phyloP scores from a whole-genome alignment of 345 rosid species.

The Syzygium oleosum region DNA sequence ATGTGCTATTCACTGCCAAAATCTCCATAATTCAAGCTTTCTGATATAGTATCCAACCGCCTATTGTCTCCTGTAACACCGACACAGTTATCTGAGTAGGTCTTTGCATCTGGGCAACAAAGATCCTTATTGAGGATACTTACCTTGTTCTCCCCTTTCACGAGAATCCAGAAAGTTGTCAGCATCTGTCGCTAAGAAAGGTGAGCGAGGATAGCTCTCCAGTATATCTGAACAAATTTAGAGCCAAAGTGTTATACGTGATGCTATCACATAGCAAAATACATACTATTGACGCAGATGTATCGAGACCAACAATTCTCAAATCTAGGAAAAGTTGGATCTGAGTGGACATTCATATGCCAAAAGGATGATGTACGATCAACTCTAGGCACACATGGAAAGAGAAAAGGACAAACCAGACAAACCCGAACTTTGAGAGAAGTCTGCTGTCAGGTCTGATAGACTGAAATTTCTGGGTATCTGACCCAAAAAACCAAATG shows the following conservation, averaged over 20 bases:
- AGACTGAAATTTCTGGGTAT: slow-evolving; percentile 88
- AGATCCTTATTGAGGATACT: not conserved
- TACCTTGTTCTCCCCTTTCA: slow-evolving; percentile 59
- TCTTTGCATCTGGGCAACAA: slow-evolving; percentile 3
- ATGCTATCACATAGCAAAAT: not conserved
- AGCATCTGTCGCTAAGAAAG: slow-evolving; percentile 49
- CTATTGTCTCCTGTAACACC: slow-evolving; percentile 53
- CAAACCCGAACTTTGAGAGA: slow-evolving; percentile 86
- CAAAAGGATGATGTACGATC: not conserved
- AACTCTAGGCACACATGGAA: not conserved
- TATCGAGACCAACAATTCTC: not conserved
- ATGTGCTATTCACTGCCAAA: slow-evolving; percentile 56
- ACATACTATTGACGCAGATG: not conserved
- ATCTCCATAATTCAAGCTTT: slow-evolving; percentile 77
- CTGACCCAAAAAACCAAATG: slow-evolving; percentile 70
- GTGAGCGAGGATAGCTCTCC: slow-evolving; percentile 79
- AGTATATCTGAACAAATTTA: slow-evolving; percentile 51
- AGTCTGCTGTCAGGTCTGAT: slow-evolving; percentile 86
- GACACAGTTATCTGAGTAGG: not conserved
- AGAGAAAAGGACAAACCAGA: not conserved
- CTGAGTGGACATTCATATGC: not conserved
- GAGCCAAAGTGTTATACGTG: not conserved
- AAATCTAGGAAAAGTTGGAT: not conserved
- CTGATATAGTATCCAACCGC: slow-evolving; percentile 82
- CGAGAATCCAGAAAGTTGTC: slow-evolving; percentile 50